A percentile compares a stretch with the other conserved stretches of the same genome.
phyloP scores from a whole-genome alignment of 2,329 filamentous ascomycete species.

The Akanthomyces muscarius region DNA sequence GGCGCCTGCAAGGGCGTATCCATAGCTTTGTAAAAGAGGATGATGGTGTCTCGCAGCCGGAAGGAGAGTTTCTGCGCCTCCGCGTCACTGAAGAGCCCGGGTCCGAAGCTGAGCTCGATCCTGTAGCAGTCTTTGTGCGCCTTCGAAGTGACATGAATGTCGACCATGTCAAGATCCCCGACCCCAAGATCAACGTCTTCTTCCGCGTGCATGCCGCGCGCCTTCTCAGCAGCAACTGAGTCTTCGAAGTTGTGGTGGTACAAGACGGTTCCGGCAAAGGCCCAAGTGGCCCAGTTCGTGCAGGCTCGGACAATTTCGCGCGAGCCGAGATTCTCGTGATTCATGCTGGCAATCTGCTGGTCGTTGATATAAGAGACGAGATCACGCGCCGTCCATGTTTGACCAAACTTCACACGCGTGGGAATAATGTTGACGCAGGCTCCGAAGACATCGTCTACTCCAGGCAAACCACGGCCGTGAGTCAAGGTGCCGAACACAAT shows the following conservation, averaged over 20 bases:
- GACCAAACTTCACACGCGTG: background rate
- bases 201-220: conserved; percentile 35
- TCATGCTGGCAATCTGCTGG: background rate
- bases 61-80: background rate
- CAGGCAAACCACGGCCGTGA: background rate
- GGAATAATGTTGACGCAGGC: conserved; percentile 7
- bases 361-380: background rate
- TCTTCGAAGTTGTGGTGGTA: conserved; percentile 4
- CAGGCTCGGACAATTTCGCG: conserved; percentile 4
- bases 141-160: conserved; percentile 1
- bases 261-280: background rate
- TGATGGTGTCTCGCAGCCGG: background rate
- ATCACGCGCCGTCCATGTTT: background rate
- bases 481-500: conserved; percentile 6
- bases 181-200: conserved; percentile 38
- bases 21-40: background rate
- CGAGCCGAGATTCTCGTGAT: background rate
- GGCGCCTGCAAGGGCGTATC: background rate
- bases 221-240: background rate
- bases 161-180: conserved; percentile 27
- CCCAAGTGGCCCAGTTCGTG: background rate
- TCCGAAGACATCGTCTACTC: background rate
- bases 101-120: background rate
- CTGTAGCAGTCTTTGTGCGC: background rate
- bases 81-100: background rate